A percentile compares a stretch with the other conserved stretches of the same genome.
Evolutionary conservation across 1,139 yeast species (phyloP).

Genomic region (Saccharomyces pastorianus): DNA sequence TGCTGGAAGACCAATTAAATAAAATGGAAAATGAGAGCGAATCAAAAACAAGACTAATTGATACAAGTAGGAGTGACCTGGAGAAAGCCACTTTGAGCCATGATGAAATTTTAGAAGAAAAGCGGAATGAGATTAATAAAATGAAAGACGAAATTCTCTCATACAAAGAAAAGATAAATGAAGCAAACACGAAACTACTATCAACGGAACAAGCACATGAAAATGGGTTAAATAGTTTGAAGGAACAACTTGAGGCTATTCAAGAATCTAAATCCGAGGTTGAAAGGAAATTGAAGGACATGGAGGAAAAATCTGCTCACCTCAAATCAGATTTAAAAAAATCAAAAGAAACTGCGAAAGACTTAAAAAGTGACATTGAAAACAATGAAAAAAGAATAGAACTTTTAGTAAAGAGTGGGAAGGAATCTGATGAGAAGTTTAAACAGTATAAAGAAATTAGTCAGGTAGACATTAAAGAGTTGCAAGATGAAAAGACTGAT

Average conservation of each 20-base stretch:
- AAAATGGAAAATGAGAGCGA: constrained; percentile 4
- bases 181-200: not conserved
- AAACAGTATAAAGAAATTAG: not conserved
- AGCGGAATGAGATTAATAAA: not conserved
- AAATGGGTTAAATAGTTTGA: not conserved
- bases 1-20: constrained; percentile 29
- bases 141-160: not conserved
- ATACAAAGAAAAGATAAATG: not conserved
- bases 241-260: not conserved
- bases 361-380: not conserved
- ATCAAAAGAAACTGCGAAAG: not conserved
- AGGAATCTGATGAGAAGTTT: constrained; percentile 2
- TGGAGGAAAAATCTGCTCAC: not conserved
- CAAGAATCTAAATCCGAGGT: not conserved
- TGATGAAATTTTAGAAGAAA: not conserved
- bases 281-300: constrained; percentile 6
- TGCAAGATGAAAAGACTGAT: not conserved
- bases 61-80: constrained; percentile 6
- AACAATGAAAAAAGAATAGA: not conserved
- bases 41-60: constrained; percentile 10
- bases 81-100: constrained; percentile 3
- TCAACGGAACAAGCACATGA: not conserved
- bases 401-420: constrained; percentile 1
- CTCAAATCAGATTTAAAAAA: not conserved
- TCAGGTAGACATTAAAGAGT: constrained; percentile 3